Base-by-base conservation (phyloP, 306 rosid species). In the Glycine latifolia region DNA sequence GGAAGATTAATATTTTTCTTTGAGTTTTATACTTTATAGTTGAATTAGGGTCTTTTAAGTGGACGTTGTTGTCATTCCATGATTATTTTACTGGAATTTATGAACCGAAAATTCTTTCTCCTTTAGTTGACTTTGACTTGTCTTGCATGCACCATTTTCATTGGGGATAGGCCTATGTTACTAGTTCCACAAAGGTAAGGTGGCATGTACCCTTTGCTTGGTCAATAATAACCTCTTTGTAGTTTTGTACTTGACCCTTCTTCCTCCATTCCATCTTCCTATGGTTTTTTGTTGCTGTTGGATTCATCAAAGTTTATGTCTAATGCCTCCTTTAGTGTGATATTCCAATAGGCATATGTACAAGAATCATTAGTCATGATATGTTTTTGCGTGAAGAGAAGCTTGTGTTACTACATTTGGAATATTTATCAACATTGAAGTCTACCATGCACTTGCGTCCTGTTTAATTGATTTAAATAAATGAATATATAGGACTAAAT, bases 121-220 rank as follows among this genome's bases (percentile, higher is more conserved):
- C 73, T 80, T 85, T 74, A n/a, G 71, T 70, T 37, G 67, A 61
- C 77, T 71, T 59, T 80, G 80, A 68, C 82, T 37, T 75, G 59
- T 58, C 67, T 72, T 48, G 69, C 68, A 67, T 79, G 73, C 67
- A 46, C 35, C 76, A 53, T 70, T 87, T 63, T 63, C 74, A 33
- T 53, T 69, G 33, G 59, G 65, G 48, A 73, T 73, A 33, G 47
- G 53, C 58, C 8, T 66, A 35, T 85, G 81, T 52, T 47, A 60
- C 14, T 75, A 67, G 47, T 73, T 33, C 79, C 39, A 20, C 55
- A 0, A 46, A 26, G 43, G 31, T 26, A 20, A 52, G 60, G 75
- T 67, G 60, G 59, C 56, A 31, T 41, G 15, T 14, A 81, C 39
- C 39, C 31, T 81, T 81, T 46, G 60, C 16, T 54, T 75, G 62